Base-by-base conservation (phyloP, 345 rosid species). In the Lepidium sativum region DNA sequence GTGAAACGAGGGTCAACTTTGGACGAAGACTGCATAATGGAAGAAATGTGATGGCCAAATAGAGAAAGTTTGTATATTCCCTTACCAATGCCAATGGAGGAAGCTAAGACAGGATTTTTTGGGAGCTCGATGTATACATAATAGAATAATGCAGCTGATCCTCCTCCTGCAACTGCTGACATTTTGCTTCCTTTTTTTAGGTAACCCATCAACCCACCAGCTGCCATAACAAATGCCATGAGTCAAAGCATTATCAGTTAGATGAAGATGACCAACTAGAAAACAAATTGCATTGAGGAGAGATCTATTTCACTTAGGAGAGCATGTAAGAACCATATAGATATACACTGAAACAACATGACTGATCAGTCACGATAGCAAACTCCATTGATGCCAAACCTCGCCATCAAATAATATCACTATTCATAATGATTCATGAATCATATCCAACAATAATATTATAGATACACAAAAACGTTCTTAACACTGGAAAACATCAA, bases 141-240 rank as follows among this genome's bases (percentile, higher is more conserved):
- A 76, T 68, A 86, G 53, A 92, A 79, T 54, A 78, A 20, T 1
- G 86, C 78, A 2, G 96, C 89, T 8, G 95, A 84, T 29, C 84
- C 21, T 54, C 96, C 98, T 68, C 96, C 98, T 1, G 96, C 86
- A 11, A 79, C 54, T 35, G 81, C 77, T 2, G 97, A 92, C 67
- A 86, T 86, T 85, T 86, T 90, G 78, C 98, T 92, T 45, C 97
- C 96, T 5, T 86, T 80, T 80, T 90, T 92, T 73, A 86, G 2
- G 72, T 77, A 92, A 40, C 97, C 97, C 90, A 92, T 80, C 58
- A 77, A 63, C 31, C 97, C 97, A 73, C 98, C 98, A 73, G 78
- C 97, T 92, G 75, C 34, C 51, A 56, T 47, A 69, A 57, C 15
- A 63, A 23, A 10, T 54, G 9, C 17, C 35, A 48, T 48, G 16